Evolutionary conservation across 2,329 filamentous ascomycete genomes (phyloP).

Genomic region (Cladosporium sp.): DNA sequence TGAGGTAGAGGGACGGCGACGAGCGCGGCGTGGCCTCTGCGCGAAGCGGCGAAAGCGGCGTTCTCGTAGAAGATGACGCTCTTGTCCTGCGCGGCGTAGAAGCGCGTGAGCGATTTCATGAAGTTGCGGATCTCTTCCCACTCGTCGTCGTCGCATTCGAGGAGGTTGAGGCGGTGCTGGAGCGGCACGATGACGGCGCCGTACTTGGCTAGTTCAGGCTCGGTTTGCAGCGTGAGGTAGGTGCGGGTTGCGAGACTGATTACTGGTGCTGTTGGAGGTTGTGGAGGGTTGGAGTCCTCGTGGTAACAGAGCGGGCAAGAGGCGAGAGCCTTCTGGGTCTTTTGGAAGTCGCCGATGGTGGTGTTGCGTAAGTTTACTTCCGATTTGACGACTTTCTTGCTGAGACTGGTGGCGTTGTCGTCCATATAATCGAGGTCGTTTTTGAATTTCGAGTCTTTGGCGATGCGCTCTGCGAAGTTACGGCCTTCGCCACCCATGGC

Average conservation of each 20-base stretch:
- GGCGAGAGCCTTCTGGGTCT: conserved; percentile 81
- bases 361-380: conserved; percentile 82
- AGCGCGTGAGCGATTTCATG: conserved; percentile 90
- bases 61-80: conserved; percentile 98
- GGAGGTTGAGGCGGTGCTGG: conserved; percentile 78
- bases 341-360: conserved; percentile 84
- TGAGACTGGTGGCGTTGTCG: conserved; percentile 88
- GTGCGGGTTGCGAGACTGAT: conserved; percentile 80
- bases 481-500: conserved; percentile 66
- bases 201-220: conserved; percentile 79
- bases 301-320: conserved; percentile 87
- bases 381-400: conserved; percentile 79
- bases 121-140: conserved; percentile 99
- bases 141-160: conserved; percentile 98
- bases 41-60: conserved; percentile 68
- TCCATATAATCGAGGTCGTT: conserved; percentile 96
- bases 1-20: conserved; percentile 84
- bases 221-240: conserved; percentile 82
- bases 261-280: conserved; percentile 73
- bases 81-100: conserved; percentile 90
- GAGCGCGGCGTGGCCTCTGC: conserved; percentile 80
- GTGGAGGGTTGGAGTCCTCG: conserved; percentile 58
- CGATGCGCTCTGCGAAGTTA: conserved; percentile 84
- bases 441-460: conserved; percentile 86
- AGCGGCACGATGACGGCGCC: conserved; percentile 86